phyloP scores from a whole-genome alignment of 2,329 filamentous ascomycete genomes.

The Alternaria triticina region DNA sequence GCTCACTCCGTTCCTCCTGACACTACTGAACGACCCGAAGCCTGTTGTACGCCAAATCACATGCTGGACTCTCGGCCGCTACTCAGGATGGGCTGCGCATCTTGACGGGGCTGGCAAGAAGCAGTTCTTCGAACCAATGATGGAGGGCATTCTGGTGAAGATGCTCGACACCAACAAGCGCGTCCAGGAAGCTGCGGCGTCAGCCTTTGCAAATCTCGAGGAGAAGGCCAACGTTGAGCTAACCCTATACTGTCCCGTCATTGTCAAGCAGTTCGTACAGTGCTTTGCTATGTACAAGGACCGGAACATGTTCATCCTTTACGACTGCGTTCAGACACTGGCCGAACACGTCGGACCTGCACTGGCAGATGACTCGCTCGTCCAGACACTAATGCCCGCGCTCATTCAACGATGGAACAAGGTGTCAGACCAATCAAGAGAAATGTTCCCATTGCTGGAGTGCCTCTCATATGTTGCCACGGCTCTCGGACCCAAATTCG shows the following conservation, averaged over 20 bases:
- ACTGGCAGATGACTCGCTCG: constrained; percentile 80
- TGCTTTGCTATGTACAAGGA: constrained; percentile 98
- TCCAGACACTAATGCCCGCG: constrained; percentile 88
- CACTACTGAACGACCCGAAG: constrained; percentile 81
- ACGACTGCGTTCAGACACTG: constrained; percentile 96
- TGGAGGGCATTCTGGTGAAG: constrained; percentile 91
- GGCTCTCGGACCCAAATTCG: constrained; percentile 80
- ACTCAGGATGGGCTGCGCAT: constrained; percentile 88
- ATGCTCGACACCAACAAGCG: constrained; percentile 99
- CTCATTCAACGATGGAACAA: constrained; percentile 87
- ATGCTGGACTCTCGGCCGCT: constrained; percentile 95
- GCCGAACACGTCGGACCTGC: constrained; percentile 87
- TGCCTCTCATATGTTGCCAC: constrained; percentile 93
- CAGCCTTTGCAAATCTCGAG: constrained; percentile 93
- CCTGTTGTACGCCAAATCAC: constrained; percentile 95
- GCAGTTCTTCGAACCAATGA: constrained; percentile 90
- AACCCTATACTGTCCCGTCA: constrained; percentile 85
- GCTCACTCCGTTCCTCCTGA: constrained; percentile 87
- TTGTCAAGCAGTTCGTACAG: constrained; percentile 87
- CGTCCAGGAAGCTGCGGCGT: constrained; percentile 94
- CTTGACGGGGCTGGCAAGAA: constrained; percentile 72
- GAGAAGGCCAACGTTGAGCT: constrained; percentile 86
- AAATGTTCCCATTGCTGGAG: constrained; percentile 94
- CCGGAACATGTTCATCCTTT: constrained; percentile 97
- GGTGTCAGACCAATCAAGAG: constrained; percentile 85